Percentiles rank a stretch among this genome's conserved stretches.
phyloP scores from a whole-genome alignment of 1,284 basidiomycete genomes.

The Cutaneotrichosporon daszewskae region DNA sequence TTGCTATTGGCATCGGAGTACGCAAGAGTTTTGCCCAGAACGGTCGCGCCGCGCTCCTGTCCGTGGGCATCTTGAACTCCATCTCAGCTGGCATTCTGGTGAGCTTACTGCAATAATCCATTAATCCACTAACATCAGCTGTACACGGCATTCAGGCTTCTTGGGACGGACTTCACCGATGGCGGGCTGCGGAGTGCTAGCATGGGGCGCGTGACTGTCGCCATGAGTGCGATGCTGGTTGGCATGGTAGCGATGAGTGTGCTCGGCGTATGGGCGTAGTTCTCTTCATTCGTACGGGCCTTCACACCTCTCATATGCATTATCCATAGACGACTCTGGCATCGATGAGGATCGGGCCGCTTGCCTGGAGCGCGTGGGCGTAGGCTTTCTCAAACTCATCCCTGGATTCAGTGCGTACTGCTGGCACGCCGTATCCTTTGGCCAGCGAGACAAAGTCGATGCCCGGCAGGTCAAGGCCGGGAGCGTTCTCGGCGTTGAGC shows the following conservation, averaged over 20 bases:
- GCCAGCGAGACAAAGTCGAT: constrained; percentile 13
- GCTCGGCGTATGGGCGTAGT: constrained; percentile 42
- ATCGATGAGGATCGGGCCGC: constrained; percentile 12
- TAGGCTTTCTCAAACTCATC: constrained; percentile 10
- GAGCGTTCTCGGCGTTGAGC: constrained; percentile 3
- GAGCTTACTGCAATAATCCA: neutral
- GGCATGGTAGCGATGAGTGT: constrained; percentile 39
- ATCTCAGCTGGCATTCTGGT: constrained; percentile 74
- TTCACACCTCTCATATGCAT: no score
- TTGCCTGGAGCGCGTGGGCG: neutral
- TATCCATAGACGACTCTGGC: no score
- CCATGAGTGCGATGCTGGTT: constrained; percentile 19
- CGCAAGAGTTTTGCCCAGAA: constrained; percentile 30
- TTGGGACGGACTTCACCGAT: constrained; percentile 24
- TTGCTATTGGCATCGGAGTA: constrained; percentile 31
- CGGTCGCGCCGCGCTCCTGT: constrained; percentile 27
- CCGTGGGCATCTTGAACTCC: constrained; percentile 52
- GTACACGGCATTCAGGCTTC: constrained; percentile 31
- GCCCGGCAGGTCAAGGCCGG: constrained; percentile 10
- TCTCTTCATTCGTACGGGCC: no score
- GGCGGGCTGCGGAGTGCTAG: constrained; percentile 20
- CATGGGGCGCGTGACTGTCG: constrained; percentile 18
- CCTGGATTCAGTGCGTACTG: neutral
- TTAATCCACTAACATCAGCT: constrained; percentile 12
- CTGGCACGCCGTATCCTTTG: constrained; percentile 12